phyloP scores from a whole-genome alignment of 352 stramenopile genomes.

The Phytophthora citrophthora region DNA sequence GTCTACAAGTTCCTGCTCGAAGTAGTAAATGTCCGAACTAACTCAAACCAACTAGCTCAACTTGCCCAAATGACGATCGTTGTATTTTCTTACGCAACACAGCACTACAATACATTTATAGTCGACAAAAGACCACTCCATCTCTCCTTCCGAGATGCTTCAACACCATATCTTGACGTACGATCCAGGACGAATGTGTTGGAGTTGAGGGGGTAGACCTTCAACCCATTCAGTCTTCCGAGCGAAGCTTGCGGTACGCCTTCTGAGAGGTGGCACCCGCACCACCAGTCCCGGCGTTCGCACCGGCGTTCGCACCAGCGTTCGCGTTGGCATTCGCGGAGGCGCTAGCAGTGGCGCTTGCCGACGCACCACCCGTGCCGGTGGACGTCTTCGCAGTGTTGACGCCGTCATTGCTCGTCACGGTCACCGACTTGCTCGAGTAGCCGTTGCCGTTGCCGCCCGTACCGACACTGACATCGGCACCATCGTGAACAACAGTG shows the following conservation, averaged over 20 bases:
- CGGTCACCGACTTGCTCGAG: conserved; percentile 11
- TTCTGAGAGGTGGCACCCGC: neutral
- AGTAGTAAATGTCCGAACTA: too few relatives aligned
- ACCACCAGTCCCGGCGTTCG: neutral
- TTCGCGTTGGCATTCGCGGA: conserved; percentile 5
- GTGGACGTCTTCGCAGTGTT: conserved; percentile 10
- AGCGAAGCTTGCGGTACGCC: conserved; percentile 6
- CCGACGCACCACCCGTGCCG: conserved; percentile 2
- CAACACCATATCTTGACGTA: too few relatives aligned
- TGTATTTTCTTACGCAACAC: too few relatives aligned
- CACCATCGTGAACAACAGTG: conserved; percentile 9
- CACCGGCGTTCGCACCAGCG: conserved; percentile 4
- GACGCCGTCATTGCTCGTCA: conserved; percentile 3
- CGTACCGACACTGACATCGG: conserved; percentile 1
- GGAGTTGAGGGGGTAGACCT: too few relatives aligned
- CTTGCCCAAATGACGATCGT: too few relatives aligned
- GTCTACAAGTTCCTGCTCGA: too few relatives aligned
- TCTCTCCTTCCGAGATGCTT: too few relatives aligned
- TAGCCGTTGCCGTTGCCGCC: conserved; percentile 2
- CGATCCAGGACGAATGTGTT: too few relatives aligned
- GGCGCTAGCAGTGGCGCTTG: conserved; percentile 6
- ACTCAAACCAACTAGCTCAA: too few relatives aligned
- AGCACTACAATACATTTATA: too few relatives aligned
- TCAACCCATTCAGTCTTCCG: neutral
- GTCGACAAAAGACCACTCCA: too few relatives aligned